Evolutionary conservation across 192 early-diverging fungal genomes (phyloP), one percentile per base, ranked within the genome.

Genomic region (Cladochytrium replicatum): DNA sequence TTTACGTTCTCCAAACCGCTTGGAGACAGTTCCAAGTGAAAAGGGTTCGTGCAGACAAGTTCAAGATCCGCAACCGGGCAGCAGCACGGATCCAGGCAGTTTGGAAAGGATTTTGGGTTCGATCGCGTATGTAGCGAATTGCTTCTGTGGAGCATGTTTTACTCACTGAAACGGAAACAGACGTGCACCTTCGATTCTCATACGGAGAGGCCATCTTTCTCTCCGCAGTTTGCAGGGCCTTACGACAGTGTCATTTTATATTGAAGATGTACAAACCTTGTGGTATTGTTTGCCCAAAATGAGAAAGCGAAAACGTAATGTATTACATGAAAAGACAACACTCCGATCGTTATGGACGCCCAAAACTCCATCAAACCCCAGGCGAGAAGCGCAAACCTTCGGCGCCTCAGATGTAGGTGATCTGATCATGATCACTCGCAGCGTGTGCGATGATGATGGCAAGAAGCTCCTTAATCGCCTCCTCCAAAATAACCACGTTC

Each of bases 401-500:
- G n/a, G n/a, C n/a, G n/a, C n/a, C 34, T 17, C 17, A 37, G 17
- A 37, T 13, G 17, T 37, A 37, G 13, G 42, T 48, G 11, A 54
- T 31, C 28, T 48, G 32, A 29, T 58, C 24, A 55, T 58, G 21
- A 3, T 31, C 57, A 17, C 25, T 49, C 31, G 40, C 32, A 15
- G 47, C 67, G 43, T 51, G 45, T 50, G 66, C 45, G 13, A 73
- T 26, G 29, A 93, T 66, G 9, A 86, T 67, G 13, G 89, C 85
- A 6, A 92, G 75, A 6, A 93, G 69, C 63, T 97, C 93, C 54
- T 97, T 97, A 31, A 87, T 82, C 13, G 82, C 81, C 62, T 97
- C 93, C 47, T 97, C 85, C 49, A 97, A 51, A 29, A 92, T 86
- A 21, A 97, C 81, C 22, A 89, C 86, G 65, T 97, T 97, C 44